A percentile compares a stretch with the other conserved stretches of the same genome.
These are phyloP conservation scores for Xylariaceae sp. DNA, from an alignment of 2,329 filamentous ascomycete species.

Conservation along the genomic window DNA sequence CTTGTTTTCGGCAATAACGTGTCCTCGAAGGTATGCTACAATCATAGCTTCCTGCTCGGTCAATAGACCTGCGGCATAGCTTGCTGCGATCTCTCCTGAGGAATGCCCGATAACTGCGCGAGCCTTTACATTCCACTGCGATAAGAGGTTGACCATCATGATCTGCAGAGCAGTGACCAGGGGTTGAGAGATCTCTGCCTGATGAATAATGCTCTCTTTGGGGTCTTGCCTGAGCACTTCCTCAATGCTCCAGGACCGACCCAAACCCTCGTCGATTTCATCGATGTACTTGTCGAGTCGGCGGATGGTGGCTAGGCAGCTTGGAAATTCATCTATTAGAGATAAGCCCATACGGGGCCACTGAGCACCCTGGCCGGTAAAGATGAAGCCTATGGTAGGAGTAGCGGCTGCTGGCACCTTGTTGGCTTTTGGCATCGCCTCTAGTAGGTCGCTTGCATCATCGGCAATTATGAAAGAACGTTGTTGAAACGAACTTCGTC, in stretches of 20 bases:
- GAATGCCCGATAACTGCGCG: slow-evolving; percentile 35
- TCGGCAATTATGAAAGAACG: too few relatives aligned
- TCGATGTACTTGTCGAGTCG: slow-evolving; percentile 19
- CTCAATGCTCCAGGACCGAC: slow-evolving; percentile 20
- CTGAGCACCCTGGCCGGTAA: slow-evolving; percentile 27
- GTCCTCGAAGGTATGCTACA: slow-evolving; percentile 4
- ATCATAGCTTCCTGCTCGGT: slow-evolving; percentile 5
- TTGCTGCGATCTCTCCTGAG: slow-evolving; percentile 37
- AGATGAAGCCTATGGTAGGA: slow-evolving; percentile 13
- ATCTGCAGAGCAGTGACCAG: slow-evolving; percentile 23
- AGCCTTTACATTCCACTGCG: slow-evolving; percentile 26
- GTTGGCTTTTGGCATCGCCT: too few relatives aligned
- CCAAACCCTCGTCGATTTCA: slow-evolving; percentile 1
- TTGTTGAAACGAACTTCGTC: too few relatives aligned
- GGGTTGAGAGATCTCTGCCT: slow-evolving; percentile 25
- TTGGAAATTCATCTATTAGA: neutral
- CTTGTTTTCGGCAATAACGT: slow-evolving; percentile 10
- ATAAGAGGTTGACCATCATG: slow-evolving; percentile 21
- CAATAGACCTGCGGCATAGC: slow-evolving; percentile 35
- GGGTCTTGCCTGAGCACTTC: slow-evolving; percentile 18
- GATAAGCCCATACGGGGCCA: slow-evolving; percentile 28
- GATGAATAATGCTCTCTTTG: slow-evolving; percentile 19
- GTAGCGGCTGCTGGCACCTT: too few relatives aligned
- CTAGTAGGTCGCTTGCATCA: too few relatives aligned
- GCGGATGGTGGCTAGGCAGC: slow-evolving; percentile 14